A percentile compares a stretch with the other conserved stretches of the same genome.
Evolutionary conservation across 2,329 filamentous ascomycete species (phyloP).

Genomic region (Aspergillaceae sp.): DNA sequence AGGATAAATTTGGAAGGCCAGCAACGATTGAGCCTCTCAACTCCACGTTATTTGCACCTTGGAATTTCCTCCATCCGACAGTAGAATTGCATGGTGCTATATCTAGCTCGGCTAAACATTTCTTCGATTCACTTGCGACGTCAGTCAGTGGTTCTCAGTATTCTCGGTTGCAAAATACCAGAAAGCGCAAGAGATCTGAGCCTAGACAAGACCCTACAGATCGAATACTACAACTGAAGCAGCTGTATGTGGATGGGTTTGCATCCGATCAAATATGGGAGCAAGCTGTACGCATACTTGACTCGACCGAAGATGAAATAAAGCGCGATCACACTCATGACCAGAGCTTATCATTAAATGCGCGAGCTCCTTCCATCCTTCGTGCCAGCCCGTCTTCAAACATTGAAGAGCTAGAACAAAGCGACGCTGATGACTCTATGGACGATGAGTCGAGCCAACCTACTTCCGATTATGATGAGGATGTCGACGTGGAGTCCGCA

Average conservation of each 20-base stretch:
- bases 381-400: constrained; percentile 9
- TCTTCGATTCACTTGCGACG: constrained; percentile 67
- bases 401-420: constrained; percentile 9
- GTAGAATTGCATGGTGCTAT: constrained; percentile 59
- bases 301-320: constrained; percentile 50
- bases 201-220: constrained; percentile 37
- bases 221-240: constrained; percentile 64
- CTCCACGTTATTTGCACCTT: constrained; percentile 51
- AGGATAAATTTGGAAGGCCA: neutral
- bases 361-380: constrained; percentile 1
- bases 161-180: constrained; percentile 56
- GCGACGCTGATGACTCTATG: constrained; percentile 8
- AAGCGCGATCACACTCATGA: constrained; percentile 37
- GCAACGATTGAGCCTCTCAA: constrained; percentile 8
- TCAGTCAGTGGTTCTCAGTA: constrained; percentile 66
- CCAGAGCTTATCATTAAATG: constrained; percentile 5
- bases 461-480: constrained; percentile 8
- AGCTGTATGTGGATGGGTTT: constrained; percentile 79
- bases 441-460: constrained; percentile 9
- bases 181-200: constrained; percentile 66
- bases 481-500: constrained; percentile 6
- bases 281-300: constrained; percentile 76
- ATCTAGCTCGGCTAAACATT: constrained; percentile 67
- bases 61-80: constrained; percentile 68
- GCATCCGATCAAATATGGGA: constrained; percentile 87